Evolutionary conservation across 352 stramenopile species (phyloP).

Genomic region (Phytophthora melonis): DNA sequence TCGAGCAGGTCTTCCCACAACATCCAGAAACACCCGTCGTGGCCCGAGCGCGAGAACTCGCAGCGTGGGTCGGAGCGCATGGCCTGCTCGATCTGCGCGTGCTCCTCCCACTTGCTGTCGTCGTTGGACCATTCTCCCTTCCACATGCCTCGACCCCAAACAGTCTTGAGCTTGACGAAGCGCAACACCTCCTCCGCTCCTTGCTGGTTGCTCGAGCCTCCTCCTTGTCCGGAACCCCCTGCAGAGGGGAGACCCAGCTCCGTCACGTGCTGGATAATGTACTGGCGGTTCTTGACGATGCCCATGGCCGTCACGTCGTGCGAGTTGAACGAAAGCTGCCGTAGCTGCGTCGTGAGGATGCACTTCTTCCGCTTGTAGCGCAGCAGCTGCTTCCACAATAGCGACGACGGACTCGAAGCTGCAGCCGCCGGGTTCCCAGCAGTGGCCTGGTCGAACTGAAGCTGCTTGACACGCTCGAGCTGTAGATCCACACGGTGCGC

Average conservation of each 20-base stretch:
- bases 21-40: slow-evolving; percentile 89
- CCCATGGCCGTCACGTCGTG: slow-evolving; percentile 65
- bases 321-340: slow-evolving; percentile 75
- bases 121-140: slow-evolving; percentile 87
- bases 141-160: slow-evolving; percentile 84
- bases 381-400: slow-evolving; percentile 78
- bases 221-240: slow-evolving; percentile 2
- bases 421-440: slow-evolving; percentile 16
- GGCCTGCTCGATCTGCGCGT: slow-evolving; percentile 75
- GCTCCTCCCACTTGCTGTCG: slow-evolving; percentile 87
- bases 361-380: slow-evolving; percentile 66
- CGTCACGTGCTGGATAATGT: slow-evolving; percentile 76
- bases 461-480: slow-evolving; percentile 47
- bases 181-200: slow-evolving; percentile 42
- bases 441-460: slow-evolving; percentile 37
- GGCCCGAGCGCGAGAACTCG: slow-evolving; percentile 73
- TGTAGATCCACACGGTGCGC: slow-evolving; percentile 79
- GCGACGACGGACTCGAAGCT: slow-evolving; percentile 38
- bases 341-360: slow-evolving; percentile 74
- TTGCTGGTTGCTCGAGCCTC: not conserved
- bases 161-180: slow-evolving; percentile 85
- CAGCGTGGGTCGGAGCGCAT: slow-evolving; percentile 66
- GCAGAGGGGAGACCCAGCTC: slow-evolving; percentile 48
- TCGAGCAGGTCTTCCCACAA: slow-evolving; percentile 79
- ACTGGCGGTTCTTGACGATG: slow-evolving; percentile 83